Base-by-base conservation (phyloP, 2,329 filamentous ascomycete genomes). In the Ceratocystiopsis brevicomis region DNA sequence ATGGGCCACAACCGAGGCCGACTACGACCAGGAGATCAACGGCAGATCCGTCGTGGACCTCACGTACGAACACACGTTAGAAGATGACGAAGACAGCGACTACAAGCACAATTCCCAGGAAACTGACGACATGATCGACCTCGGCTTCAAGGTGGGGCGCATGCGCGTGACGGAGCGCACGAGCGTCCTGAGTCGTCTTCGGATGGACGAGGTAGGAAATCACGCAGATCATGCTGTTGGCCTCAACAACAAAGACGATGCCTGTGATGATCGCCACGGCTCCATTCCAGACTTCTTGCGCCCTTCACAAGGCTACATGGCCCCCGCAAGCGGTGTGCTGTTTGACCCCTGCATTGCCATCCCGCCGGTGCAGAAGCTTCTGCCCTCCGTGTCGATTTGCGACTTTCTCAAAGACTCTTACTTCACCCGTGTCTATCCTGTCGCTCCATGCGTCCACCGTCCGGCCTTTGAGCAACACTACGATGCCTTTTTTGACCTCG, bases 151-250 rank as follows among this genome's bases (percentile, higher is more conserved):
- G 49, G 66, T 86, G 47, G 81, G 81, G 1, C 79, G 73, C 55
- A 71, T 85, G 68, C 71, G 72, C 46, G 74, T 86, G 47, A 83
- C 78, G 3, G 81, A 86, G 53, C 68, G 80, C 35, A 73, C 86
- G 49, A 81, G 81, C 15, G 80, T 80, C 1, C 70, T 81, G 50
- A 76, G 81, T 38, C 66, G 80, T 39, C 80, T 81, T 3, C 74
- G 76, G 51, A 68, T 86, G 45, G 76, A 84, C 56, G 80, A 85
- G 64, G 73, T 81, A 62, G 49, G 62, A 11, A 15, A 13, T 10
- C 25, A 11, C 25, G 25, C 21, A 8, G 30, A 19, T 11, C 39
- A 38, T 14, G 1, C 14, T 21, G 19, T 14, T 21, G 39, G 21
- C 14, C 25, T 39, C 11, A 38, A 44, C 11, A 41, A 37, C 15